Base-by-base conservation (phyloP, 2,329 filamentous ascomycete species). In the Alternaria novae-zelandiae region DNA sequence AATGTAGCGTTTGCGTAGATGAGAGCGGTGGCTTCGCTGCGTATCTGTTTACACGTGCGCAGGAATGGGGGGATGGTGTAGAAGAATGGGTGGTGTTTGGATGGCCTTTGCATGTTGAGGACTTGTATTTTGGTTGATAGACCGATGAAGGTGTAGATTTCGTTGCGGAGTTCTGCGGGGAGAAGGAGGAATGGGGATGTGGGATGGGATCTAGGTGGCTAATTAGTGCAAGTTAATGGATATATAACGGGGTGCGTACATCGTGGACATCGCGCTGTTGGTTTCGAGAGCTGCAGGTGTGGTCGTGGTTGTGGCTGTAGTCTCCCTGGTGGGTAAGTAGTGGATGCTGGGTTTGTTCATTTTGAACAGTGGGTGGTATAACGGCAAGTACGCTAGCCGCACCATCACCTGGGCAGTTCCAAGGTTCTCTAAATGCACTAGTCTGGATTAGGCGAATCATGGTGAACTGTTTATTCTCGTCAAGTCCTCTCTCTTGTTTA, bases 281-380 rank as follows among this genome's bases (percentile, higher is more conserved):
- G 8, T 36, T n/a, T 36, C 1, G 15, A 8, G 4, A 2, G 32
- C 15, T n/a, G 15, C 32, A 36, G 32, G 7, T 36, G 32, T n/a
- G 4, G 15, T 36, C 15, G 15, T 1, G 32, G 32, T 36, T 36
- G 32, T 10, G 32, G 15, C 32, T 36, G 32, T n/a, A 36, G 32
- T 36, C 32, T 36, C 7, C 32, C 1, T 36, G 32, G 2, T n/a
- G 32, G 32, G 32, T 0, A 36, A 3, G 32, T 36, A 36, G 32
- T 0, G 4, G 32, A 36, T 0, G 32, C 32, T 36, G 32, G 2
- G 32, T 36, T 1, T n/a, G 1, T 36, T n/a, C 0, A 36, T n/a
- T 2, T n/a, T 0, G 32, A n/a, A 36, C 32, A n/a, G 32, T 36
- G 15, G 32, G 32, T n/a, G 32, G 15, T 36, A 36, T 9, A n/a